Conservation (phyloP, 1,284 basidiomycete species). For the Naganishia liquefaciens region DNA sequence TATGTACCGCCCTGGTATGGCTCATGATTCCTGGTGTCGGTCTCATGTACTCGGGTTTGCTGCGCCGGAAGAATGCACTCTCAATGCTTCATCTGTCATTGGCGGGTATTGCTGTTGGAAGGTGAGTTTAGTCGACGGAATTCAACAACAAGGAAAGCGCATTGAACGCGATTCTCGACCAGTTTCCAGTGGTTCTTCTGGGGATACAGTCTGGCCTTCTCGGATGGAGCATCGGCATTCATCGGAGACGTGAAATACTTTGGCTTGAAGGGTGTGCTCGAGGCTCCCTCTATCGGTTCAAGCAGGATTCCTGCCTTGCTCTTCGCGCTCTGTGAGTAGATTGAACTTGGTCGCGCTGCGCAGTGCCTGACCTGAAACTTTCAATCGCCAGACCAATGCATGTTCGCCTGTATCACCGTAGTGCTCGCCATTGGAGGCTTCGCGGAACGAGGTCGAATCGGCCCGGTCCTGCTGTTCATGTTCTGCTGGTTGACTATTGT, state of each 20-base stretch:
- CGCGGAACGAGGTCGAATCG: constrained; percentile 84
- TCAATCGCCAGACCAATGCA: constrained; percentile 46
- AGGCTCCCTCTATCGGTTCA: constrained; percentile 72
- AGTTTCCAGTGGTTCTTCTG: constrained; percentile 55
- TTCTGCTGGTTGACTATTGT: constrained; percentile 92
- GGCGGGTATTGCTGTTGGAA: constrained; percentile 71
- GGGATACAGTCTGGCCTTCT: constrained; percentile 58
- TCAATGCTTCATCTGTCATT: constrained; percentile 87
- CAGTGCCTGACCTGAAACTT: constrained; percentile 61
- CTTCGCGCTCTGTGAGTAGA: constrained; percentile 82
- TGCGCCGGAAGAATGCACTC: constrained; percentile 84
- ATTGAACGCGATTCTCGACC: neutral
- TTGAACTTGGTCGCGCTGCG: constrained; percentile 39
- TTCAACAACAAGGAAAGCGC: neutral
- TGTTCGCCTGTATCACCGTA: constrained; percentile 59
- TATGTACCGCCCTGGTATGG: constrained; percentile 66
- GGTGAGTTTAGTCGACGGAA: constrained; percentile 59
- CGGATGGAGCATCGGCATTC: constrained; percentile 51
- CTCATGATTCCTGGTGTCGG: constrained; percentile 86
- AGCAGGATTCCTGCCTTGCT: constrained; percentile 74
- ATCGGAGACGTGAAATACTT: constrained; percentile 69
- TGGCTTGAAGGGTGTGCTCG: constrained; percentile 76
- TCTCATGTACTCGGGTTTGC: constrained; percentile 82
- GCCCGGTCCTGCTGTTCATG: constrained; percentile 82
- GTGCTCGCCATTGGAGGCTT: constrained; percentile 83